These are phyloP conservation scores for Strobilomyces dryophilus DNA, from an alignment of 768 basidiomycete genomes.

Conservation along the genomic window DNA sequence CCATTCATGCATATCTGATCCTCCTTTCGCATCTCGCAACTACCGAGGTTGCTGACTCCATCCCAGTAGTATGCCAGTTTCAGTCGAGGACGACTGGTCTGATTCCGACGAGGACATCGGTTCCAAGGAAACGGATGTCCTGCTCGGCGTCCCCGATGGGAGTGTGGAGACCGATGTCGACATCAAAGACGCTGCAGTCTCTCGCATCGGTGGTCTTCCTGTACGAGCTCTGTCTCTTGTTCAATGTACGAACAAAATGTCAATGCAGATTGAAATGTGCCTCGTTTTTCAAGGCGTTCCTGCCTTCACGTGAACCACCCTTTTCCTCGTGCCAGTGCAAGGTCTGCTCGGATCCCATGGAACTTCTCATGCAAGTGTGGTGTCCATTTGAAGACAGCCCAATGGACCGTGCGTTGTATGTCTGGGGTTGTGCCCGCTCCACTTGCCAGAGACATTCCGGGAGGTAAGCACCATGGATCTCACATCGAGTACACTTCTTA, in stretches of 20 bases:
- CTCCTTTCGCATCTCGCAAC: constrained; percentile 9
- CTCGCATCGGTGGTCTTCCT: constrained; percentile 86
- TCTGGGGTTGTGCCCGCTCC: constrained; percentile 75
- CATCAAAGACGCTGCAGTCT: constrained; percentile 73
- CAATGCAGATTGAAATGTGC: constrained; percentile 44
- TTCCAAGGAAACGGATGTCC: constrained; percentile 63
- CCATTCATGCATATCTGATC: constrained; percentile 96
- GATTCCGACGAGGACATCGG: constrained; percentile 69
- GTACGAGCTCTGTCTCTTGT: constrained; percentile 58
- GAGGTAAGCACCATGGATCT: constrained; percentile 49
- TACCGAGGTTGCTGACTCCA: background rate
- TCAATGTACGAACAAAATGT: constrained; percentile 41
- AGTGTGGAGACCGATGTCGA: constrained; percentile 53
- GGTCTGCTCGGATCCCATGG: constrained; percentile 69
- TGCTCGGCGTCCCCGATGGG: constrained; percentile 82
- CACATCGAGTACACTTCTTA: constrained; percentile 9
- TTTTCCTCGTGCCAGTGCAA: constrained; percentile 66
- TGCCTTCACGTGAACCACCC: constrained; percentile 59
- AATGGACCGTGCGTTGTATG: constrained; percentile 79
- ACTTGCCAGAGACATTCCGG: constrained; percentile 73
- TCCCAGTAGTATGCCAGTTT: constrained; percentile 36
- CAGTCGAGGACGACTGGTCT: constrained; percentile 64
- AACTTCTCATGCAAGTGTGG: constrained; percentile 84
- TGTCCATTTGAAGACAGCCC: constrained; percentile 84
- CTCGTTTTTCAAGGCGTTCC: constrained; percentile 60